Evolutionary conservation across 768 basidiomycete genomes (phyloP).

Genomic region (Lactifluus piperatus): DNA sequence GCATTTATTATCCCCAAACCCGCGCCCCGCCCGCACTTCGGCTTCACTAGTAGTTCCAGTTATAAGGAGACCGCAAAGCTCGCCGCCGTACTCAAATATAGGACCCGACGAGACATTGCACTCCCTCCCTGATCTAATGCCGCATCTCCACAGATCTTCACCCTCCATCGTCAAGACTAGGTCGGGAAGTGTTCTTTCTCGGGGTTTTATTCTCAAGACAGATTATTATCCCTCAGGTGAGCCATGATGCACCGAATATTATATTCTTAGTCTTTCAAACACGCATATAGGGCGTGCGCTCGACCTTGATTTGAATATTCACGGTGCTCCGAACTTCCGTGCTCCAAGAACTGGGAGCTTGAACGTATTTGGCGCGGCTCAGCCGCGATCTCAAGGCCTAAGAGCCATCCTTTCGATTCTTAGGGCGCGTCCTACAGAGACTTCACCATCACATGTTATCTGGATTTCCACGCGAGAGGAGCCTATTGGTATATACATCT

Average conservation of each 20-base stretch:
- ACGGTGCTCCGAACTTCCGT: slow-evolving; percentile 94
- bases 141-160: slow-evolving; percentile 54
- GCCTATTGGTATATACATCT: slow-evolving; percentile 58
- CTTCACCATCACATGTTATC: slow-evolving; percentile 65
- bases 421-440: slow-evolving; percentile 56
- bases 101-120: not conserved
- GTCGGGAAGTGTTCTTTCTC: slow-evolving; percentile 71
- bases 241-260: not conserved
- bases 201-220: slow-evolving; percentile 92
- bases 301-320: slow-evolving; percentile 83
- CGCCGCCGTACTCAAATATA: slow-evolving; percentile 1
- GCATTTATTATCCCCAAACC: not conserved
- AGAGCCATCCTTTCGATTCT: slow-evolving; percentile 84
- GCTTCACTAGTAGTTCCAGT: not conserved
- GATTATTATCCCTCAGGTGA: slow-evolving; percentile 75
- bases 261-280: not conserved
- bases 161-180: slow-evolving; percentile 76
- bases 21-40: not conserved
- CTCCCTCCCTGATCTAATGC: slow-evolving; percentile 49
- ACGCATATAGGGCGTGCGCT: slow-evolving; percentile 61
- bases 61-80: slow-evolving; percentile 9
- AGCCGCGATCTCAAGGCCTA: slow-evolving; percentile 88
- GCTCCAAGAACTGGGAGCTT: slow-evolving; percentile 68
- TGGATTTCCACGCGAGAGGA: slow-evolving; percentile 99
- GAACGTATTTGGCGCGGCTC: slow-evolving; percentile 93